Evolutionary conservation across 176 grass and related monocot species (phyloP), one percentile per base, ranked within the genome.

Genomic region (Oryza nivara): DNA sequence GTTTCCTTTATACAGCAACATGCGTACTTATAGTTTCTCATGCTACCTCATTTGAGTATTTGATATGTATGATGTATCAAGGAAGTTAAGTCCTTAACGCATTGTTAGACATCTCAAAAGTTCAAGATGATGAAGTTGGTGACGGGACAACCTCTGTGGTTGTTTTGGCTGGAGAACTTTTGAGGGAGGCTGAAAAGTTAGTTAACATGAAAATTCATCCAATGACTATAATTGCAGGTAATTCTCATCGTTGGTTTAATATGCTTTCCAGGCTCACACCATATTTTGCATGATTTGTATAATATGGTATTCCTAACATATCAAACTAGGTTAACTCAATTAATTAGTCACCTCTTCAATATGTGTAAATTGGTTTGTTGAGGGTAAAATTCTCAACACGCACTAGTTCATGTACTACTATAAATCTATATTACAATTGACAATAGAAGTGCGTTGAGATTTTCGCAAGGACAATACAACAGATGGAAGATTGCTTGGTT

Each of bases 181-280:
- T 98, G 89, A 92, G 88, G 82, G 89, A 95, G 73, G 93, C 96
- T 56, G 96, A 98, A 74, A 95, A 95, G 48, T 87, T 98, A 74
- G 74, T 89, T 78, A 93, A 92, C 76, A 88, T 92, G 87, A 98
- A 98, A 76, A 95, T 98, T 70, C 96, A 98, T 83, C 91, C 93
- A 0, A 98, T 98, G 96, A 98, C 96, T 70, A 98, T 98, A 61
- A 98, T 98, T 89, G 96, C 93, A 85, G 96, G 93, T 98, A 85
- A 77, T 83, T 48, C 51, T 75, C 2, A 26, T 65, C 63, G 23
- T 67, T 43, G 49, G 51, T 2, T 2, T 34, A 26, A 52, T 56
- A 43, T 58, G n/a, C 12, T 7, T 43, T 85, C 60, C 6, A 22
- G 6, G 26, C 8, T 35, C 32, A 68, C 12, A 61, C 7, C 5